phyloP scores from a whole-genome alignment of 768 basidiomycete species.

The Leccinum aurantiacum region DNA sequence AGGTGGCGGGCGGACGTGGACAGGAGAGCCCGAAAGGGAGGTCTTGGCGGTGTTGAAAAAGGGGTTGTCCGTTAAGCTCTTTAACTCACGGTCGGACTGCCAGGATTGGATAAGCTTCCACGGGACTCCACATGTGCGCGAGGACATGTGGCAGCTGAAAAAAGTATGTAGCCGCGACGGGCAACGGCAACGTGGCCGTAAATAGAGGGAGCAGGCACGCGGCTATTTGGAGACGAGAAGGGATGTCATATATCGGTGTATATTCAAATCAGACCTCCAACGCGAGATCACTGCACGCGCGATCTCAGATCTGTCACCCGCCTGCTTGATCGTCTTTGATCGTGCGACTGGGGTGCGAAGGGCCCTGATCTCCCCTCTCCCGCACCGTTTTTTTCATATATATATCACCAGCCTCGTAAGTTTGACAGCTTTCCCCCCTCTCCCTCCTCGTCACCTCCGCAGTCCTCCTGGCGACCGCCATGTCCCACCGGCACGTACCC shows the following conservation, averaged over 20 bases:
- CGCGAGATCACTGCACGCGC: conserved; percentile 37
- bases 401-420: conserved; percentile 50
- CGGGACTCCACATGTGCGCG: conserved; percentile 34
- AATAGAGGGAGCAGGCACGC: conserved; percentile 51
- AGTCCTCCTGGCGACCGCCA: conserved; percentile 35
- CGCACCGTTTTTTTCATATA: conserved; percentile 47
- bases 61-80: conserved; percentile 42
- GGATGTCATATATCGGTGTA: conserved; percentile 31
- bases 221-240: conserved; percentile 48
- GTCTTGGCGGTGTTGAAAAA: conserved; percentile 27
- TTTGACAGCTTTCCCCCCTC: conserved; percentile 49
- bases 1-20: conserved; percentile 7
- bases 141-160: conserved; percentile 35
- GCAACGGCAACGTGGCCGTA: conserved; percentile 48
- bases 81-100: conserved; percentile 35
- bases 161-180: conserved; percentile 40
- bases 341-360: conserved; percentile 51
- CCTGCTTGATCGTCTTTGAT: conserved; percentile 61
- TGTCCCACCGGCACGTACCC: conserved; percentile 62
- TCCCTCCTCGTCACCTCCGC: conserved; percentile 40
- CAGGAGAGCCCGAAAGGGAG: conserved; percentile 13
- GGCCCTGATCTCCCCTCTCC: conserved; percentile 44
- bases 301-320: conserved; percentile 38
- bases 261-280: conserved; percentile 41
- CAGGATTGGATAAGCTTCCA: conserved; percentile 39